phyloP scores from a whole-genome alignment of 2,329 filamentous ascomycete species.

The Sclerotinia glacialis region DNA sequence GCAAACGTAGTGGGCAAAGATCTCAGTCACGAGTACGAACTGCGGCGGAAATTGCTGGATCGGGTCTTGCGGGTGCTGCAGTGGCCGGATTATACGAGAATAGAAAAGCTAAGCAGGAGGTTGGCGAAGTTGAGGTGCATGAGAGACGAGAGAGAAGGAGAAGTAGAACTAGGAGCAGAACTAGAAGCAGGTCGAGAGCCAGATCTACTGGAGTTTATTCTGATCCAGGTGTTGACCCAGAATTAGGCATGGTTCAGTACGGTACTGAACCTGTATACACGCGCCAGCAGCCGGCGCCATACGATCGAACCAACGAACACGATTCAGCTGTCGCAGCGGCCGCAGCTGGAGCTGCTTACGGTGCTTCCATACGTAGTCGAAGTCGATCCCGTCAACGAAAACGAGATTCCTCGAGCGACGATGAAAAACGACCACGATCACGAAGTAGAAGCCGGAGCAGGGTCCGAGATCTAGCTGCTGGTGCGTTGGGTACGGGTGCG shows the following conservation, averaged over 20 bases:
- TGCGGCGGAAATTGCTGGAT: constrained; percentile 59
- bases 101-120: constrained; percentile 59
- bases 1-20: constrained; percentile 43
- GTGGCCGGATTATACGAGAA: constrained; percentile 61
- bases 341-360: constrained; percentile 31
- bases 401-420: constrained; percentile 33
- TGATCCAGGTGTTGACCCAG: constrained; percentile 56
- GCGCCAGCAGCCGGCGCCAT: constrained; percentile 37
- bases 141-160: constrained; percentile 30
- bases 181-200: constrained; percentile 45
- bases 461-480: constrained; percentile 54
- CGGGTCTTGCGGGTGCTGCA: constrained; percentile 58
- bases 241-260: constrained; percentile 68
- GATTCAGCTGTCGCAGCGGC: constrained; percentile 33
- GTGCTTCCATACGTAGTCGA: constrained; percentile 32
- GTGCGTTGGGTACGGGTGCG: constrained; percentile 55
- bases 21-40: constrained; percentile 45
- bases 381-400: constrained; percentile 26
- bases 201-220: constrained; percentile 50
- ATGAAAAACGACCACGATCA: constrained; percentile 30
- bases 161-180: constrained; percentile 35
- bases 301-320: constrained; percentile 24
- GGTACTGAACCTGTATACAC: constrained; percentile 55
- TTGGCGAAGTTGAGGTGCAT: constrained; percentile 40
- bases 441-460: constrained; percentile 45